Evolutionary conservation across 257 asterid species (phyloP), one percentile per base, ranked within the genome.

Genomic region (Solanum corneliomulleri): DNA sequence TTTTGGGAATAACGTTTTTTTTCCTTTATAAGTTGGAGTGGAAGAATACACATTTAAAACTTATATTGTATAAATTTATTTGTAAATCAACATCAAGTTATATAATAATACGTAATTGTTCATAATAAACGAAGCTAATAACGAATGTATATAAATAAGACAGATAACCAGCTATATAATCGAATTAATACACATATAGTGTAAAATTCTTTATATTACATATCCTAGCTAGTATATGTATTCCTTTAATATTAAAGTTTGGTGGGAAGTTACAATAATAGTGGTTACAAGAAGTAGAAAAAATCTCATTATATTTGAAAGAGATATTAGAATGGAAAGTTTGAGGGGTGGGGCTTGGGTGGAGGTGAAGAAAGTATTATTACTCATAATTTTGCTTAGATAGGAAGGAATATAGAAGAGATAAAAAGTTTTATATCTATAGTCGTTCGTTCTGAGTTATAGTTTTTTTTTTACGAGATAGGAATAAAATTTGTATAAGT

Each of bases 261-360:
- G 90, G 89, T 86, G 89, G 49, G 70, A 88, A n/a, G 90, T 86
- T 70, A 66, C 64, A 49, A 82, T 72, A 60, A 27, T 58, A 42
- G 41, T 69, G 42, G 84, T 80, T 80, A 80, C 85, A 85, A 70
- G 71, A 70, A 56, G 80, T n/a, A 11, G 45, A 86, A n/a, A 14
- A 31, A 47, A 37, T 3, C 12, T 31, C 23, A 14, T 31, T 39
- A 27, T n/a, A 9, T 44, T 84, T 41, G 6, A 27, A 60, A 80
- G 39, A 35, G 39, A 18, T 35, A 39, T 35, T 77, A 35, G 72
- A 86, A 86, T 83, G 74, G 74, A 52, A 76, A 39, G 72, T 52
- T 83, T 41, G 31, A 18, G 86, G 81, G n/a, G 86, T 9, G 76
- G 70, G 88, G 49, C 39, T 77, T 27, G 62, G 25, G 39, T 45